Base-by-base conservation (phyloP, 2,329 filamentous ascomycete genomes). In the Scedosporium boydii region DNA sequence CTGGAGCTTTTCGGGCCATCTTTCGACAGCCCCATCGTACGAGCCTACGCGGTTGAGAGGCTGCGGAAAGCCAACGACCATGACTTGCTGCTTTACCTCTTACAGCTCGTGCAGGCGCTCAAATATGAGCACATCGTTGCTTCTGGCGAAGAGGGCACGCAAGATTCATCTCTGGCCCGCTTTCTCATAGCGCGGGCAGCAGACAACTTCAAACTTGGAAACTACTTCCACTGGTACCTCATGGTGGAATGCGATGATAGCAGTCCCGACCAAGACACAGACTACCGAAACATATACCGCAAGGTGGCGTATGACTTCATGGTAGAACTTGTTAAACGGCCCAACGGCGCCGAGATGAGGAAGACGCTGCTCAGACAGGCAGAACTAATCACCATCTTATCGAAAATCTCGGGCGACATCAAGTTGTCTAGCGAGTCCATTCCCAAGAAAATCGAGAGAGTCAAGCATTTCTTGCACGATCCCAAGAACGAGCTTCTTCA, bases 241-340 rank as follows among this genome's bases (percentile, higher is more conserved):
- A 97, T 97, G 87, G 95, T 99, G 1, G 96, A 99, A 75, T 96
- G 93, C 68, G 91, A 96, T 68, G 93, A 97, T 72, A 80, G 82
- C 64, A 92, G 89, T 66, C 85, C 86, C 3, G 88, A 91, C 53
- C 90, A 93, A 68, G 82, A 86, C 23, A 80, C 85, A 4, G 86
- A 87, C 63, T 89, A 93, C 70, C 88, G 90, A 56, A 90, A 90
- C 65, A 86, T 98, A 18, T 99, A 96, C 74, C 88, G 90, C 29
- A 92, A 93, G 68, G 90, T 99, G 7, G 93, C 95, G 64, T 99
- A 92, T 69, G 91, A 98, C 70, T 99, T 98, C 73, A 96, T 98
- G 92, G 80, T 85, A 5, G 90, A 95, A 73, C 79, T 98, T 3
- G 88, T 91, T 65, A 86, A 87, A 69, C 82, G 81, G 2, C 80